Percentiles rank a stretch among this genome's conserved stretches.
phyloP scores from a whole-genome alignment of 495 filamentous ascomycete genomes.

The Penicillium coprophilum region DNA sequence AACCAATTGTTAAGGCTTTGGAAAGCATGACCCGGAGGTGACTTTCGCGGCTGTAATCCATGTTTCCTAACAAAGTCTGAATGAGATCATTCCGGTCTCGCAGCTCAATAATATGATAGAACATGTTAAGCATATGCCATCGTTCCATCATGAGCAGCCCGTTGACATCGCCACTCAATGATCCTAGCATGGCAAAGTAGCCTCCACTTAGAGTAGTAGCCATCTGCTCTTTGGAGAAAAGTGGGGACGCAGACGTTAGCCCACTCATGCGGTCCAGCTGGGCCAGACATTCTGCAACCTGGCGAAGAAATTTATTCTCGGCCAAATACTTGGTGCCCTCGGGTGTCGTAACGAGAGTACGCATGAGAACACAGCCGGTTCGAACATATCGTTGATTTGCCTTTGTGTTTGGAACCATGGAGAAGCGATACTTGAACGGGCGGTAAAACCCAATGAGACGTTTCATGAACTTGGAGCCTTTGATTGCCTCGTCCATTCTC shows the following conservation, averaged over 20 bases:
- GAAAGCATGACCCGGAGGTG: slow-evolving; percentile 90
- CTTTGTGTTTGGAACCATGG: slow-evolving; percentile 80
- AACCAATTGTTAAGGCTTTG: slow-evolving; percentile 86
- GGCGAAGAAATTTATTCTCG: slow-evolving; percentile 88
- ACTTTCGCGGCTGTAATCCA: slow-evolving; percentile 86
- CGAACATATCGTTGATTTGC: slow-evolving; percentile 92
- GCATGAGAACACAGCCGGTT: slow-evolving; percentile 82
- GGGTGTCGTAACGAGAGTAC: slow-evolving; percentile 74
- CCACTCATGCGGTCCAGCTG: slow-evolving; percentile 92
- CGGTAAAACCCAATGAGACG: slow-evolving; percentile 91
- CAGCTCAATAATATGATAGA: slow-evolving; percentile 95
- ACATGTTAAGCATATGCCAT: slow-evolving; percentile 98
- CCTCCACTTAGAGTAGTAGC: slow-evolving; percentile 81
- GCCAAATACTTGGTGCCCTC: slow-evolving; percentile 83
- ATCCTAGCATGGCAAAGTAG: slow-evolving; percentile 90
- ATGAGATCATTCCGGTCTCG: slow-evolving; percentile 87
- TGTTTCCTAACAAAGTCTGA: slow-evolving; percentile 78
- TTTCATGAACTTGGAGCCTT: slow-evolving; percentile 92
- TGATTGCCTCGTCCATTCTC: slow-evolving; percentile 89
- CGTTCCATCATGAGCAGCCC: slow-evolving; percentile 89
- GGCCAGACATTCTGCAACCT: slow-evolving; percentile 92
- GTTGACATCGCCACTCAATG: slow-evolving; percentile 73
- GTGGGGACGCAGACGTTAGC: slow-evolving; percentile 78
- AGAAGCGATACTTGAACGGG: slow-evolving; percentile 95
- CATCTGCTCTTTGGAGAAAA: slow-evolving; percentile 84